Conservation (phyloP, 2,329 filamentous ascomycete species). For the Colletotrichum sojae region DNA sequence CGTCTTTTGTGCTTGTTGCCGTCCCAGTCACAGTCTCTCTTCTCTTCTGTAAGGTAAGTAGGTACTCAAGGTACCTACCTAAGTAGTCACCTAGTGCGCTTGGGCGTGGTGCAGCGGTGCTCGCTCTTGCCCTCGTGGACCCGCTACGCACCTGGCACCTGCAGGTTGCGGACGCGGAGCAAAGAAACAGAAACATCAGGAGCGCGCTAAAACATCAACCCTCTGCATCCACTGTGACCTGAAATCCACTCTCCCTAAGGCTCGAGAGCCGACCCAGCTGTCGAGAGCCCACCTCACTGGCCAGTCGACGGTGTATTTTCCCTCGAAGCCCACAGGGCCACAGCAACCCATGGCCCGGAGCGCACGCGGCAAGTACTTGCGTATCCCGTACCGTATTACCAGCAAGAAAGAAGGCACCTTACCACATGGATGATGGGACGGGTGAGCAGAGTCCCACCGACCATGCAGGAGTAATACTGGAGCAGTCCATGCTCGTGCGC, state of each 20-base stretch:
- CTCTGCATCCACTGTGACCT: slow-evolving; percentile 34
- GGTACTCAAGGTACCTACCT: too few relatives aligned
- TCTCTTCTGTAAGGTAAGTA: too few relatives aligned
- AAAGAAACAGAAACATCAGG: slow-evolving; percentile 34
- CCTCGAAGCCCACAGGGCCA: background rate
- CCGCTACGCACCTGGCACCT: slow-evolving; percentile 18
- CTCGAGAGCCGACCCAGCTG: slow-evolving; percentile 18
- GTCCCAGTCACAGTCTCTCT: too few relatives aligned
- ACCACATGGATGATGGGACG: slow-evolving; percentile 21
- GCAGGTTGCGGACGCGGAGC: slow-evolving; percentile 22
- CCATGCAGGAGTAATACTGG: slow-evolving; percentile 23
- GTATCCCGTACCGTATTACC: too few relatives aligned
- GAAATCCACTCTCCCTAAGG: slow-evolving; percentile 34
- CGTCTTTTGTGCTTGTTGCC: too few relatives aligned
- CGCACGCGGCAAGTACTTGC: too few relatives aligned
- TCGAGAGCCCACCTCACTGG: slow-evolving; percentile 10
- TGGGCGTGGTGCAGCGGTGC: background rate
- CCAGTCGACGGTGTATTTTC: too few relatives aligned
- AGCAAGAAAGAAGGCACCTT: slow-evolving; percentile 1
- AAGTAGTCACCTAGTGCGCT: too few relatives aligned
- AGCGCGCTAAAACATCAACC: slow-evolving; percentile 38
- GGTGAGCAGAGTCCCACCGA: slow-evolving; percentile 16
- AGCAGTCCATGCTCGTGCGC: slow-evolving; percentile 20
- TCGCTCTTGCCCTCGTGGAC: background rate
- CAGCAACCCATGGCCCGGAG: slow-evolving; percentile 6